phyloP scores from a whole-genome alignment of 2,329 filamentous ascomycete species.

The Alternaria longipes region DNA sequence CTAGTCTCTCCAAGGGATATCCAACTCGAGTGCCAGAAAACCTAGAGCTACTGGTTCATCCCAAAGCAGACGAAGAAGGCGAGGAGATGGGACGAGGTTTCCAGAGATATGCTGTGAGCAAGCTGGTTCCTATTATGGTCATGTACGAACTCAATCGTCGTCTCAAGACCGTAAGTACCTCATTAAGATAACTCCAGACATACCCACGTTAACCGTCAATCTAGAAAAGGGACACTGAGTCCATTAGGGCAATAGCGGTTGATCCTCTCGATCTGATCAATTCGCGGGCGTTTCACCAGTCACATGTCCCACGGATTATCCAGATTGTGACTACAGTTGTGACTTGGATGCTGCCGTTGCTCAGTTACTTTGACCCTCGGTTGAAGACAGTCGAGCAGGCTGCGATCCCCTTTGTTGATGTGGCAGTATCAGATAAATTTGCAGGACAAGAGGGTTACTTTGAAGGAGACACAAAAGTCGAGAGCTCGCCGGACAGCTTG shows the following conservation, averaged over 20 bases:
- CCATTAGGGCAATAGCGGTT: conserved; percentile 44
- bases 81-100: conserved; percentile 55
- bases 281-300: conserved; percentile 48
- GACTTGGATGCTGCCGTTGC: conserved; percentile 39
- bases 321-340: conserved; percentile 37
- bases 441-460: conserved; percentile 50
- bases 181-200: not conserved
- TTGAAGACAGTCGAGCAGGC: conserved; percentile 44
- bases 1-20: conserved; percentile 47
- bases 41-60: conserved; percentile 51
- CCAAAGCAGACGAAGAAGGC: conserved; percentile 34
- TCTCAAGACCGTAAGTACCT: conserved; percentile 38
- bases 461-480: conserved; percentile 39
- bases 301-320: conserved; percentile 44
- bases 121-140: conserved; percentile 54
- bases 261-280: conserved; percentile 49
- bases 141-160: conserved; percentile 53
- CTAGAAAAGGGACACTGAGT: conserved; percentile 35
- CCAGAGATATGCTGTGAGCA: conserved; percentile 56
- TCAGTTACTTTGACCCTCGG: conserved; percentile 39
- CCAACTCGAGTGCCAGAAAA: conserved; percentile 45
- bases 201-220: not conserved
- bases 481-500: conserved; percentile 43
- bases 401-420: conserved; percentile 42
- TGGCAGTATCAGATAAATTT: conserved; percentile 37